Evolutionary conservation across 768 basidiomycete genomes (phyloP), one percentile per base, ranked within the genome.

Genomic region (Artomyces pyxidatus): DNA sequence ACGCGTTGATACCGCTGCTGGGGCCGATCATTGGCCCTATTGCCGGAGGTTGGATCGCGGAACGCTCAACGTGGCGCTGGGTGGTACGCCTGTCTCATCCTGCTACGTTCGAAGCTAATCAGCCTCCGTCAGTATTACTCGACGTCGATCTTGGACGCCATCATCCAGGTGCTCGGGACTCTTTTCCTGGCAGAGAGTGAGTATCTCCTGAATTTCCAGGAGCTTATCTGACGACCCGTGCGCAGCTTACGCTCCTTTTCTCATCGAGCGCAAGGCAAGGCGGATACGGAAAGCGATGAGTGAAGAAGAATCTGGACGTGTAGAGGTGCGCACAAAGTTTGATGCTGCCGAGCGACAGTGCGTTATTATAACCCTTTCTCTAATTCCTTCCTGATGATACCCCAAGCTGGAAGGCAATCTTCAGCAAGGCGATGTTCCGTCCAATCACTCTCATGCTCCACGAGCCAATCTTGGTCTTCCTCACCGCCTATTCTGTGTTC

Each of bases 61-160:
- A 85, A 37, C 67, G 65, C 30, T 74, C 80, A 0, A 80, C 78
- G 0, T 88, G 85, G 85, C 70, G 81, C 60, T 87, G 82, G 84
- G 82, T 84, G 41, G 79, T 77, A 61, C 11, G 39, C 23, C 12
- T 21, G n/a, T 25, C 23, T 12, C 12, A 3, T 1, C 22, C 12
- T 25, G 12, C 11, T 3, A 3, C 14, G 12, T 41, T 25, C n/a
- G 12, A 16, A 5, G n/a, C 39, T 41, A 12, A 41, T 41, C 16
- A 6, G 12, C 6, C 4, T 41, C 7, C 14, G 11, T 6, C 17
- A 41, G 40, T 41, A 21, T 23, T 41, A 23, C 19, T 19, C 40
- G 6, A 22, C 40, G 40, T 21, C 19, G 27, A 80, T 84, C 29
- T 68, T 74, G 0, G 79, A 77, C 51, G 78, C 66, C 0, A 50